Evolutionary conservation across 2,329 filamentous ascomycete species (phyloP).

Genomic region (Sarocladium brachiariae): DNA sequence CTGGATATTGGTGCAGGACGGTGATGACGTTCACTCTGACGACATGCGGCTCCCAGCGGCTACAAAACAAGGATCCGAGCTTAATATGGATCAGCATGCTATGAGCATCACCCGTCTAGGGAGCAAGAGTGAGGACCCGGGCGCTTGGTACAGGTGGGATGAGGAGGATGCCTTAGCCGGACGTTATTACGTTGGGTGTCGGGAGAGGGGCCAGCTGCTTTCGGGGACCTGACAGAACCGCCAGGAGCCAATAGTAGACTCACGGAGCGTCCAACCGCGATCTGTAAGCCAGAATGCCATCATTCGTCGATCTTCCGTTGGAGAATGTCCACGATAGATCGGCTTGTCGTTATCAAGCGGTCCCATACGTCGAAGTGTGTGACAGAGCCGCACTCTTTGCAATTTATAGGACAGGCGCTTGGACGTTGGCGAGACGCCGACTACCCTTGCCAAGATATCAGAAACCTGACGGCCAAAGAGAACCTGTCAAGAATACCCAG

Average conservation of each 20-base stretch:
- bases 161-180: neutral
- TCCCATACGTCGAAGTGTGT: neutral
- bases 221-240: neutral
- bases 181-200: neutral
- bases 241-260: neutral
- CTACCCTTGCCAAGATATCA: too few relatives aligned
- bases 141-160: neutral
- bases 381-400: neutral
- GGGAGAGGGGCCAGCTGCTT: neutral
- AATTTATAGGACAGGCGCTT: neutral
- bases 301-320: neutral
- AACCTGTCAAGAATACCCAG: too few relatives aligned
- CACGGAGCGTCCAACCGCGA: neutral
- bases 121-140: neutral
- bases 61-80: neutral
- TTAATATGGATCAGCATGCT: neutral
- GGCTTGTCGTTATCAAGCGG: neutral
- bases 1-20: neutral
- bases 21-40: neutral
- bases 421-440: neutral
- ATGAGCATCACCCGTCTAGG: neutral
- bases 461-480: too few relatives aligned
- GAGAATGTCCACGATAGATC: neutral
- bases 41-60: neutral
- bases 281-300: neutral